These are phyloP conservation scores for Pyrenophora graminea DNA, from an alignment of 2,329 filamentous ascomycete species.

Conservation along the genomic window DNA sequence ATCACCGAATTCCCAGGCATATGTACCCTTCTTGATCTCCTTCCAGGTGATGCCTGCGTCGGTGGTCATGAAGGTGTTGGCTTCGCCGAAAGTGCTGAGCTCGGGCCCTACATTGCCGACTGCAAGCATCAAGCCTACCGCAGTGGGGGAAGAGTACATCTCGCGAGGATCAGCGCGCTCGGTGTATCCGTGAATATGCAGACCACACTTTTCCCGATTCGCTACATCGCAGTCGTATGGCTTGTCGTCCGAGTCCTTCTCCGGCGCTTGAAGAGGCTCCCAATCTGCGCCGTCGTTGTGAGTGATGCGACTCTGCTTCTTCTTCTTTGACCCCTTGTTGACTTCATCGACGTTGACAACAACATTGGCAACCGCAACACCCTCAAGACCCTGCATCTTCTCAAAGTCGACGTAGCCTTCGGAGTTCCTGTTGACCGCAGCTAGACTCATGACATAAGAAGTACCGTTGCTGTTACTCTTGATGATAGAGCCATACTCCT, in stretches of 20 bases:
- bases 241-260: constrained; percentile 71
- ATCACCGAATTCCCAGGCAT: constrained; percentile 94
- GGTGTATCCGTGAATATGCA: constrained; percentile 95
- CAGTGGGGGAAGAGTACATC: constrained; percentile 85
- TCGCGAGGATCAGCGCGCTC: constrained; percentile 80
- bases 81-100: constrained; percentile 69
- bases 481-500: constrained; percentile 81
- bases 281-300: constrained; percentile 95
- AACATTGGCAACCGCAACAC: constrained; percentile 83
- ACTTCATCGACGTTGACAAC: constrained; percentile 74
- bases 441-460: constrained; percentile 83
- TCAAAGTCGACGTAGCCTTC: constrained; percentile 90
- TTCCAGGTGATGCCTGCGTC: constrained; percentile 92
- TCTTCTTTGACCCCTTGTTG: constrained; percentile 69
- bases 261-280: constrained; percentile 74
- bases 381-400: constrained; percentile 90
- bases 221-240: constrained; percentile 68
- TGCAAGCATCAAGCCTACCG: constrained; percentile 87
- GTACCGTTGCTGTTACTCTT: constrained; percentile 99
- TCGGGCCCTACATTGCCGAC: constrained; percentile 85
- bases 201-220: constrained; percentile 69
- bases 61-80: constrained; percentile 86
- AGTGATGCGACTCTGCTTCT: constrained; percentile 86
- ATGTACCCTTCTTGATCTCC: constrained; percentile 81
- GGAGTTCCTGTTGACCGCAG: constrained; percentile 78